Evolutionary conservation across 2,329 filamentous ascomycete species (phyloP).

Genomic region (Colletotrichum orbiculare): DNA sequence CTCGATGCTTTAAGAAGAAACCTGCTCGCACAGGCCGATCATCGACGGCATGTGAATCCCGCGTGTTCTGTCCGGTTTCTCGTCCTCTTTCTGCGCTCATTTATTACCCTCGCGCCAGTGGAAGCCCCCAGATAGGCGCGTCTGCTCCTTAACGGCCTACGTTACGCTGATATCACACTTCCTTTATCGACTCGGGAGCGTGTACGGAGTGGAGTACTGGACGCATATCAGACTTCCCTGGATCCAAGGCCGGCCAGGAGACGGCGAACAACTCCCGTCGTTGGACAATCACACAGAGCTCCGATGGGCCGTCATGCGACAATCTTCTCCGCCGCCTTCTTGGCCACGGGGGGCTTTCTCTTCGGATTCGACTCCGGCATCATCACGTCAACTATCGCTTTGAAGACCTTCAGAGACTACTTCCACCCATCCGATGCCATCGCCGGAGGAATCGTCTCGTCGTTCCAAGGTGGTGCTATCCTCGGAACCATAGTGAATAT

Average conservation of each 20-base stretch:
- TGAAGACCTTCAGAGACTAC: constrained; percentile 50
- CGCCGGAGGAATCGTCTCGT: constrained; percentile 42
- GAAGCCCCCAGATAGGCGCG: no score
- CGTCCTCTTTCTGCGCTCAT: no score
- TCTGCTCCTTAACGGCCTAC: not conserved
- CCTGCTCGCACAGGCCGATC: constrained; percentile 13
- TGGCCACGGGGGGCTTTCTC: constrained; percentile 43
- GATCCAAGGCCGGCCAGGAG: not conserved
- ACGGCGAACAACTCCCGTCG: not conserved
- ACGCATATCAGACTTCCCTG: no score
- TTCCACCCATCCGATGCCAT: constrained; percentile 51
- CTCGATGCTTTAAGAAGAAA: constrained; percentile 3
- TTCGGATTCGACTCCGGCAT: constrained; percentile 62
- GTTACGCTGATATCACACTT: constrained; percentile 2
- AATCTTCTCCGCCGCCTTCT: constrained; percentile 40
- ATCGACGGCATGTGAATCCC: constrained; percentile 8
- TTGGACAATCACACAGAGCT: constrained; percentile 14
- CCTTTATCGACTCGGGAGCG: not conserved
- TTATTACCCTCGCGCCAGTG: no score
- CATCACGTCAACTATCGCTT: constrained; percentile 48
- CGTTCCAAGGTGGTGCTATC: constrained; percentile 45
- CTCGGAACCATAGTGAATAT: constrained; percentile 44
- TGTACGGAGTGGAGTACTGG: not conserved
- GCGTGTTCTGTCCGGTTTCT: not conserved
- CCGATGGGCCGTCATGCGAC: constrained; percentile 32